phyloP scores from a whole-genome alignment of 83 land plant species.

The Larix sibirica region DNA sequence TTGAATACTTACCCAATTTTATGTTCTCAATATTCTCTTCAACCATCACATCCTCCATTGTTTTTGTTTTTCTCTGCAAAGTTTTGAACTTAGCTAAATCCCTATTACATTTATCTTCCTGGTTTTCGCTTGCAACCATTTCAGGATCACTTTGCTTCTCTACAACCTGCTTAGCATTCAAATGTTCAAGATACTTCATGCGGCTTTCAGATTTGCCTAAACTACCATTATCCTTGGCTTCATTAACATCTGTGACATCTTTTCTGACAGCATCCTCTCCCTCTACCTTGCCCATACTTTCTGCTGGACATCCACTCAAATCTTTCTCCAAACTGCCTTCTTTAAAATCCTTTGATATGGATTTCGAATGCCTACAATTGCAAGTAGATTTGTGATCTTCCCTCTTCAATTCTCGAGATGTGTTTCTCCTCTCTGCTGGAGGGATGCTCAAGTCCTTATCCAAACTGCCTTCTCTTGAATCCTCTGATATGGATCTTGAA shows the following conservation, averaged over 20 bases:
- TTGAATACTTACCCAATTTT: neutral
- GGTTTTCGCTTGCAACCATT: neutral
- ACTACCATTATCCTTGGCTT: neutral
- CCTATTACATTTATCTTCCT: neutral
- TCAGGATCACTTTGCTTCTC: neutral
- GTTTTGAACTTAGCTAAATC: conserved; percentile 8
- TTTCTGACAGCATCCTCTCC: neutral
- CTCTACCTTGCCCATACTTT: neutral
- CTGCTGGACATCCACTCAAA: neutral
- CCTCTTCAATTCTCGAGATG: neutral
- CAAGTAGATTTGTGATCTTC: neutral
- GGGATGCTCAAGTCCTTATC: neutral
- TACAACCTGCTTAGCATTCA: neutral
- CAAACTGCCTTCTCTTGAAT: conserved; percentile 16
- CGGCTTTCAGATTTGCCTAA: neutral
- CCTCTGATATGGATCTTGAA: conserved; percentile 1
- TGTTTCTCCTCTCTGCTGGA: neutral
- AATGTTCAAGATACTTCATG: neutral
- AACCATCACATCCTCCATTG: conserved; percentile 12
- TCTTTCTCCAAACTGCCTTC: conserved; percentile 9
- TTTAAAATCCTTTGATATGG: neutral
- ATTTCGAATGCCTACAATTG: neutral
- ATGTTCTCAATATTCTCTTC: conserved; percentile 15
- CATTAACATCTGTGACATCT: neutral
- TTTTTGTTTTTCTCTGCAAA: neutral